Percentiles rank a stretch among this genome's conserved stretches.
Evolutionary conservation across 2,329 filamentous ascomycete species (phyloP).

Genomic region (Biscogniauxia mediterranea): DNA sequence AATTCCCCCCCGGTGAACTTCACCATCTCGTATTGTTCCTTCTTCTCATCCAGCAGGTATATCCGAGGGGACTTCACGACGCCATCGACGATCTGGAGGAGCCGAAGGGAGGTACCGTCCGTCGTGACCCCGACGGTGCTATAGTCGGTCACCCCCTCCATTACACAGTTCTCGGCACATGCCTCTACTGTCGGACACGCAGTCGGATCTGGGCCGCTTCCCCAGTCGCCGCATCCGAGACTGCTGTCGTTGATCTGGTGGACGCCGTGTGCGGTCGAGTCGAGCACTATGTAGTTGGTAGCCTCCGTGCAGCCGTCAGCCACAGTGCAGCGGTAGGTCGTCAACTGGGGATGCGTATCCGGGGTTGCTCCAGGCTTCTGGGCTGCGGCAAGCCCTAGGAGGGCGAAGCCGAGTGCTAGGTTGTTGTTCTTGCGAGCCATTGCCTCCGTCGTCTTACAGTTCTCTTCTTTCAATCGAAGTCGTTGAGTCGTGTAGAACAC

Average conservation of each 20-base stretch:
- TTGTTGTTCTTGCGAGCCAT: constrained; percentile 27
- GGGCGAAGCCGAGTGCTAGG: constrained; percentile 24
- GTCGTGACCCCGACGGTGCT: constrained; percentile 32
- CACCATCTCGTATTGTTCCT: constrained; percentile 58
- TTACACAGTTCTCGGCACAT: constrained; percentile 52
- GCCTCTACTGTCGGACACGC: constrained; percentile 47
- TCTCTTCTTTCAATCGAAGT: background rate
- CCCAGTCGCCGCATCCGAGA: constrained; percentile 35
- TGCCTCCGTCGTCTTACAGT: background rate
- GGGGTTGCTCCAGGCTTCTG: constrained; percentile 35
- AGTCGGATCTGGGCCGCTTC: constrained; percentile 36
- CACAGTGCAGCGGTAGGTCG: constrained; percentile 50
- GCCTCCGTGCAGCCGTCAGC: constrained; percentile 46
- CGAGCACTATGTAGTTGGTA: constrained; percentile 48
- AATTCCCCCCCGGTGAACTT: constrained; percentile 60
- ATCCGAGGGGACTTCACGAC: constrained; percentile 43
- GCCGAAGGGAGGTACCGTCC: constrained; percentile 33
- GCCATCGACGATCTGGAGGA: constrained; percentile 36
- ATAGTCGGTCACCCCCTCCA: constrained; percentile 51
- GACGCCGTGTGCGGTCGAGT: constrained; percentile 44
- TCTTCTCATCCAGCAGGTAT: constrained; percentile 55
- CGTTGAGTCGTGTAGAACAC: background rate
- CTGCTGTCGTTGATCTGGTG: constrained; percentile 35
- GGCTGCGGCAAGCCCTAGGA: constrained; percentile 32
- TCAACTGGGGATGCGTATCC: constrained; percentile 48